Percentiles rank a stretch among this genome's conserved stretches.
Conservation (phyloP, 441 rosid genomes). For the Euphorbia corollata region DNA sequence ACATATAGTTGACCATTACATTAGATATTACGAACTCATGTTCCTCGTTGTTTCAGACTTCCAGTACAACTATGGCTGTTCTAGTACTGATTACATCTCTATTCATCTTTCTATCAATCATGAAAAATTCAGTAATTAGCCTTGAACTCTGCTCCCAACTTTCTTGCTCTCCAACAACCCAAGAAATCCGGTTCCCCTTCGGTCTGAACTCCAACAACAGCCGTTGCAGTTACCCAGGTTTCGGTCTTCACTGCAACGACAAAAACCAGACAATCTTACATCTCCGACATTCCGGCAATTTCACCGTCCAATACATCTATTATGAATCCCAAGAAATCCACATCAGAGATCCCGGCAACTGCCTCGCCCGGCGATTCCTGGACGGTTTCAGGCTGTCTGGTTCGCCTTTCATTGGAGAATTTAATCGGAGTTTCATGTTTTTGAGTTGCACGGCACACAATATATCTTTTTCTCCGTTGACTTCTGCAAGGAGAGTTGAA, state of each 20-base stretch:
- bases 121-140: neutral
- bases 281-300: slow-evolving; percentile 32
- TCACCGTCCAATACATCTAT: slow-evolving; percentile 27
- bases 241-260: slow-evolving; percentile 29
- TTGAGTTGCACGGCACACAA: slow-evolving; percentile 6
- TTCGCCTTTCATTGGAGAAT: slow-evolving; percentile 17
- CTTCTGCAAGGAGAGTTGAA: neutral
- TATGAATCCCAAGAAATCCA: slow-evolving; percentile 23
- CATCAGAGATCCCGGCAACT: slow-evolving; percentile 31
- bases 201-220: slow-evolving; percentile 12
- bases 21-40: neutral
- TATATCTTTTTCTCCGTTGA: slow-evolving; percentile 1
- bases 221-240: slow-evolving; percentile 28
- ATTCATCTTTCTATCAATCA: neutral
- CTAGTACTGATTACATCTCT: neutral
- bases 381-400: slow-evolving; percentile 20
- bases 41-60: neutral
- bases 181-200: slow-evolving; percentile 38
- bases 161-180: slow-evolving; percentile 11
- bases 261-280: slow-evolving; percentile 18
- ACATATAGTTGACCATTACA: neutral
- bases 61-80: neutral
- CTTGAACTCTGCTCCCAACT: slow-evolving; percentile 3
- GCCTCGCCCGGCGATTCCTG: slow-evolving; percentile 26
- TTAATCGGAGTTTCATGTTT: slow-evolving; percentile 18